These are phyloP conservation scores for Pezizomycotina sp. DNA, from an alignment of 2,329 filamentous ascomycete species.

Conservation along the genomic window DNA sequence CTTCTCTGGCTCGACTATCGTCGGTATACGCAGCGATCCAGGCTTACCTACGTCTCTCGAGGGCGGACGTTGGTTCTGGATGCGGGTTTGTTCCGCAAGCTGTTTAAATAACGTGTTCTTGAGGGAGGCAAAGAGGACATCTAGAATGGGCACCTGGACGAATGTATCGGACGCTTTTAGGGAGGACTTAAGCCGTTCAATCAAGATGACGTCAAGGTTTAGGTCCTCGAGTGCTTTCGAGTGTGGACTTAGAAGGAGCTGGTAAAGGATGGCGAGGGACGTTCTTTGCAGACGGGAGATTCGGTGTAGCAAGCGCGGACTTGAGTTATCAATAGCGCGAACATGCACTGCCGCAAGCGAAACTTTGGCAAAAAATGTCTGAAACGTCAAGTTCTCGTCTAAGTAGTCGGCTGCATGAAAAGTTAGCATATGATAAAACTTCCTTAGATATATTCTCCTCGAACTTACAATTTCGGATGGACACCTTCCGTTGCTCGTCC, in stretches of 20 bases:
- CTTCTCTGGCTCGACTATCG: conserved; percentile 21
- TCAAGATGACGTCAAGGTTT: conserved; percentile 53
- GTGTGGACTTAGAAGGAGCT: conserved; percentile 49
- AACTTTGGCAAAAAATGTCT: conserved; percentile 48
- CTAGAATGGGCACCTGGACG: conserved; percentile 61
- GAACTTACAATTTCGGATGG: conserved; percentile 19
- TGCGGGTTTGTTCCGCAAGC: conserved; percentile 27
- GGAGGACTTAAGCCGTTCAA: conserved; percentile 48
- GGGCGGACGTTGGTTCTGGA: conserved; percentile 23
- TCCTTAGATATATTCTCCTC: neutral
- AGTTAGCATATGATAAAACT: conserved; percentile 3
- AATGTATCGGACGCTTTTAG: conserved; percentile 45
- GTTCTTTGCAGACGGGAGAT: conserved; percentile 53
- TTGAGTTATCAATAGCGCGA: conserved; percentile 31
- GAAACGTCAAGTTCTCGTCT: conserved; percentile 43
- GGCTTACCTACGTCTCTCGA: conserved; percentile 17
- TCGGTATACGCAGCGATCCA: conserved; percentile 7
- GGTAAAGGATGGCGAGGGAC: conserved; percentile 52
- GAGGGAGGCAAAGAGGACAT: conserved; percentile 58
- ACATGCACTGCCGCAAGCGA: conserved; percentile 42
- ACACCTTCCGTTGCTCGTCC: conserved; percentile 32
- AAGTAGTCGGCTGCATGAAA: neutral
- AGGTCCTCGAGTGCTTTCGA: conserved; percentile 43
- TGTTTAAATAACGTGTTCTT: conserved; percentile 33
- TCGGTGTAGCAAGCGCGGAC: conserved; percentile 30